Conservation (phyloP, 768 basidiomycete genomes). For the Amanita molliuscula region DNA sequence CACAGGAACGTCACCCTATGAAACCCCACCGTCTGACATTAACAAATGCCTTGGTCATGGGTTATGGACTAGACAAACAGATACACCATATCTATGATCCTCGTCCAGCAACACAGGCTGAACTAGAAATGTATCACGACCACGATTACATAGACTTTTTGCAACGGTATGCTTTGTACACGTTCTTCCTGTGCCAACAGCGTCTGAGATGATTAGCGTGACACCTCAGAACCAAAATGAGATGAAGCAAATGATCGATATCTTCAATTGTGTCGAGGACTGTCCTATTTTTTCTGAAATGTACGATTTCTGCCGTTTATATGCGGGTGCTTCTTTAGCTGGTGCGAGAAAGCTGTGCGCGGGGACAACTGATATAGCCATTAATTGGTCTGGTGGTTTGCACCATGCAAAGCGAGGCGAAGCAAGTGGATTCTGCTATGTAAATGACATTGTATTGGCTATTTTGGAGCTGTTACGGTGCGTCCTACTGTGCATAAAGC, state of each 20-base stretch:
- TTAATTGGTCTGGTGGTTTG: constrained; percentile 98
- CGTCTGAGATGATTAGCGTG: constrained; percentile 39
- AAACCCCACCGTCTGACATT: constrained; percentile 94
- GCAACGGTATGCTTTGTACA: constrained; percentile 48
- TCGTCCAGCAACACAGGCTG: constrained; percentile 77
- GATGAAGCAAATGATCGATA: constrained; percentile 71
- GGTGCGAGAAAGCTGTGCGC: constrained; percentile 82
- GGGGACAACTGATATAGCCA: constrained; percentile 89
- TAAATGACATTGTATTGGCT: constrained; percentile 93
- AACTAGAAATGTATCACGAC: constrained; percentile 88
- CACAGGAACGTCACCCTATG: constrained; percentile 96
- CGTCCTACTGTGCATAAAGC: constrained; percentile 8
- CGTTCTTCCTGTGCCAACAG: not conserved
- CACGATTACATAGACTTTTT: constrained; percentile 94
- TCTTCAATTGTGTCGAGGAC: constrained; percentile 93
- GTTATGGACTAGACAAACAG: constrained; percentile 91
- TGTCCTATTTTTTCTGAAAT: constrained; percentile 94
- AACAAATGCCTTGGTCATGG: constrained; percentile 92
- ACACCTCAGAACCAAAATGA: constrained; percentile 63
- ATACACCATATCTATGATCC: constrained; percentile 91
- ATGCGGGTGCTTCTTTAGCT: constrained; percentile 85
- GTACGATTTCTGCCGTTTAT: constrained; percentile 92
- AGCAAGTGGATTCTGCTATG: constrained; percentile 97
- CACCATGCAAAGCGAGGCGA: constrained; percentile 98
- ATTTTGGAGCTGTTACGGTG: constrained; percentile 88